These are phyloP conservation scores for Guyanaporus albipodus DNA, from an alignment of 768 basidiomycete species.

Conservation along the genomic window DNA sequence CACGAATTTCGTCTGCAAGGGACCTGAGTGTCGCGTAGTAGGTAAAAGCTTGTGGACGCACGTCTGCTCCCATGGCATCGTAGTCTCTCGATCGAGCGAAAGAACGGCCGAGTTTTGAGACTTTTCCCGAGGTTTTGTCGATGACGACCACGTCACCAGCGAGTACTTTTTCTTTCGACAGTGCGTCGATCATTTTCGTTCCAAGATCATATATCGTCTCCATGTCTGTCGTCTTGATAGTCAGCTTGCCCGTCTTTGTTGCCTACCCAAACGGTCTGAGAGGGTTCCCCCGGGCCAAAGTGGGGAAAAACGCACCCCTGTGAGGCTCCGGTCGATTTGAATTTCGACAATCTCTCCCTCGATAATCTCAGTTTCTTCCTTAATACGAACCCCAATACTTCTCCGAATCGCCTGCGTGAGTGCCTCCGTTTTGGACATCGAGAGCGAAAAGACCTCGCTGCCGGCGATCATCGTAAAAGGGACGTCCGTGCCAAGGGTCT, in stretches of 20 bases:
- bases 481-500: constrained; percentile 88
- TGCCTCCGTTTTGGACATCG: constrained; percentile 98
- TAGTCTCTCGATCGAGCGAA: constrained; percentile 98
- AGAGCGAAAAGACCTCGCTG: constrained; percentile 96
- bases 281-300: not conserved
- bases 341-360: constrained; percentile 99
- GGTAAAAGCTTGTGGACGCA: constrained; percentile 38
- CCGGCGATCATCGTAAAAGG: constrained; percentile 98
- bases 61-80: constrained; percentile 99
- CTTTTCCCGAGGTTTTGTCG: constrained; percentile 96
- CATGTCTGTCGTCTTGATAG: constrained; percentile 99
- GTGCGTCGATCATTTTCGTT: constrained; percentile 97
- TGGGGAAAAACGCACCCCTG: constrained; percentile 63
- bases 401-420: constrained; percentile 94
- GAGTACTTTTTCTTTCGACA: constrained; percentile 95
- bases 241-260: constrained; percentile 95
- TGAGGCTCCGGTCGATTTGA: constrained; percentile 94
- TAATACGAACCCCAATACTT: constrained; percentile 95
- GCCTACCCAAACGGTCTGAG: constrained; percentile 48
- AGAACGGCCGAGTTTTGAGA: constrained; percentile 92
- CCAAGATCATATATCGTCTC: constrained; percentile 99
- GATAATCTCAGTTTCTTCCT: constrained; percentile 95
- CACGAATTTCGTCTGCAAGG: constrained; percentile 86
- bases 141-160: constrained; percentile 95
- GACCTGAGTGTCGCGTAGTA: not conserved